Evolutionary conservation across 129 eudicot genomes (phyloP), one percentile per base, ranked within the genome.

Genomic region (Flaveria brownii): DNA sequence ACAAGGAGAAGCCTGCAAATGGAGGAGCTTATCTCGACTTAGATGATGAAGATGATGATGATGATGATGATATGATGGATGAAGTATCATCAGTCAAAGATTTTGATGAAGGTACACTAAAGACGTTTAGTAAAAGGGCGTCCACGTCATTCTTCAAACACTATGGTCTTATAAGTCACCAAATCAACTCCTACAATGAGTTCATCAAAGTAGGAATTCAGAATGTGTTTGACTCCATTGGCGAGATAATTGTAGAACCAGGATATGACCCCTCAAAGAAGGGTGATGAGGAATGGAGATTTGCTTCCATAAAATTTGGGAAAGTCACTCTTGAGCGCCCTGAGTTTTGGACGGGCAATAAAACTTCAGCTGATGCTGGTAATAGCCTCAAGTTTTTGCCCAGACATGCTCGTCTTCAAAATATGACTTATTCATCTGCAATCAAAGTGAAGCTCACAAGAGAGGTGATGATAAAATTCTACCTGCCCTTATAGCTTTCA

Each of bases 371-470:
- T 10, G 91, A 88, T 17, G 76, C 75, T 50, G 96, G 88, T 26
- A 80, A 82, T 22, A 26, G 13, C 55, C 78, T 88, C 33, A 81
- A 87, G 1, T 75, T 93, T 81, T 81, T 54, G 22, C 98, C 98
- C 12, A 69, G 93, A 50, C 98, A 91, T 87, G 97, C 95, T 1
- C 92, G 94, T 67, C 94, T 91, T 45, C 97, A 88, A 73, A 88
- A 88, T 54, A 88, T 91, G 97, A 91, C 97, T 0, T 88, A 91
- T 70, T 83, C 97, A 16, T 74, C 90, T 10, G 78, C 84, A 68
- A 83, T 91, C 76, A 83, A 67, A 36, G 97, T 91, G 18, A 41
- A 83, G 51, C 17, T 70, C 2, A 64, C 73, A 36, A 63, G 20
- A 63, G 54, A 81, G 84, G 84, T 81, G 55, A 63, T 41, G 52